Evolutionary conservation across 768 basidiomycete genomes (phyloP), one percentile per base, ranked within the genome.

Genomic region (Dioszegia aurantiaca): DNA sequence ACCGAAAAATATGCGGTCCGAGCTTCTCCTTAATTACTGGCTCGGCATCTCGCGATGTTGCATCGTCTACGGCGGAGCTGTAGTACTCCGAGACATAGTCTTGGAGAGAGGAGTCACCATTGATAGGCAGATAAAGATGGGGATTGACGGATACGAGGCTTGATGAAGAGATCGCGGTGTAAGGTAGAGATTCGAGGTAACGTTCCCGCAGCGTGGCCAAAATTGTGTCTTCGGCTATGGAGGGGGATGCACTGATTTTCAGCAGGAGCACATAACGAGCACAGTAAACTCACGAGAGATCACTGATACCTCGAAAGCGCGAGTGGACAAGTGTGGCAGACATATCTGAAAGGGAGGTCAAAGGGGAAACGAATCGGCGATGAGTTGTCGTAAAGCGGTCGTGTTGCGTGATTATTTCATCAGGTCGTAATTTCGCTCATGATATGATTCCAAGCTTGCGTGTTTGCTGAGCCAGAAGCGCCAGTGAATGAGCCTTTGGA

Each of bases 141-240:
- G 93, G 92, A 77, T 98, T 98, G 67, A 97, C 81, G 28, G 88
- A 88, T 61, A 97, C 85, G 64, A 95, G 80, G 8, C 82, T 81
- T 27, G 85, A 85, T 4, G 87, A 61, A 1, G 74, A 74, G 19
- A 77, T 55, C 17, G 69, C 57, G 3, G 75, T 78, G 56, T 78
- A 78, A 14, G 73, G 66, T 2, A 62, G 64, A 28, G 69, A 67
- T 17, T 70, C 63, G 42, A 78, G 72, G 59, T 71, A 78, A 36
- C 77, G 68, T 64, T 76, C 75, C 33, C 77, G 69, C 0, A 78
- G 62, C 30, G 70, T 72, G 4, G 75, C 74, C 16, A 76, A 59
- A 52, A 76, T 60, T 17, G 70, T 74, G 51, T 76, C 74, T 59
- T 73, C 72, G 4, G 72, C 74, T 42, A 76, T 68, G 4, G 71